Conservation (phyloP, 1,139 yeast genomes). For the Yamadazyma dushanensis region DNA sequence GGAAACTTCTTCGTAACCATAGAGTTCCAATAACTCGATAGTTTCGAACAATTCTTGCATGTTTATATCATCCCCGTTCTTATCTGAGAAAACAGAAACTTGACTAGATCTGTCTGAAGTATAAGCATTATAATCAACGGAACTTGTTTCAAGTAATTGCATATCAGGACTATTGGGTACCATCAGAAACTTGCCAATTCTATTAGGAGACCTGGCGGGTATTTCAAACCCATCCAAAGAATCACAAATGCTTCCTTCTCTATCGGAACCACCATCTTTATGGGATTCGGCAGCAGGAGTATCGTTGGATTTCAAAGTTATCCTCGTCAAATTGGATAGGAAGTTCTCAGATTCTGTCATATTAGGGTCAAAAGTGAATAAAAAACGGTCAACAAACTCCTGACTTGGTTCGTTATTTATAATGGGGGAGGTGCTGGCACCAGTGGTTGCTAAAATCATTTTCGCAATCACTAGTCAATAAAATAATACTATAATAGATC, state of each 20-base stretch:
- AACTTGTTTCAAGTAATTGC: constrained; percentile 16
- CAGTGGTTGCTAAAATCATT: not conserved
- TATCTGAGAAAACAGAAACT: constrained; percentile 15
- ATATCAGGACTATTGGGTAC: constrained; percentile 15
- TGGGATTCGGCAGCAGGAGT: not conserved
- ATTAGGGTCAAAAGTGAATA: not conserved
- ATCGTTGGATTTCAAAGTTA: no score
- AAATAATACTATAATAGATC: not conserved
- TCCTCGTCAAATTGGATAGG: not conserved
- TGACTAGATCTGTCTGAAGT: constrained; percentile 15
- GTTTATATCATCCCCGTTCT: constrained; percentile 6
- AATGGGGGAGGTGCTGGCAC: not conserved
- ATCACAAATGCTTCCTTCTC: not conserved
- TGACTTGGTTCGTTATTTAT: constrained; percentile 1
- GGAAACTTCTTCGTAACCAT: constrained; percentile 21
- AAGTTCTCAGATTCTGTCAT: constrained; percentile 1
- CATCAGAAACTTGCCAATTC: constrained; percentile 8
- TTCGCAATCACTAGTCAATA: not conserved
- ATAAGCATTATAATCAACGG: constrained; percentile 13
- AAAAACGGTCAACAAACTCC: not conserved
- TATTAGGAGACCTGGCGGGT: constrained; percentile 22
- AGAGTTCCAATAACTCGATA: constrained; percentile 9
- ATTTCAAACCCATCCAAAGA: constrained; percentile 9
- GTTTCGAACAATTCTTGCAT: not conserved
- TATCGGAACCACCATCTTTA: not conserved